Percentiles rank a stretch among this genome's conserved stretches.
Conservation (phyloP, 768 basidiomycete genomes). For the Hirschioporus abietinus region DNA sequence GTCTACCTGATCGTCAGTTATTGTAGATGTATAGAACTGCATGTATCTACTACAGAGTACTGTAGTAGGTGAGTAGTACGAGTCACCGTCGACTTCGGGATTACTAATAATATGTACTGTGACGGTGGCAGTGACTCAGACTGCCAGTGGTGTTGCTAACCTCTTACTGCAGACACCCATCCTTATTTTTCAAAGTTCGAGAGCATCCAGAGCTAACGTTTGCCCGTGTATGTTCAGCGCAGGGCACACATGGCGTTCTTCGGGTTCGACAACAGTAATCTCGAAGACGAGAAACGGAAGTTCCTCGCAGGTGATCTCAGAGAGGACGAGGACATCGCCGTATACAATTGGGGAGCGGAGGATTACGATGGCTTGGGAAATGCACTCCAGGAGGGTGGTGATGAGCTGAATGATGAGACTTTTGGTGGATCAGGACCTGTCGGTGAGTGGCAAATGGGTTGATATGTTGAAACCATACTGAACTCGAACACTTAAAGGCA, state of each 20-base stretch:
- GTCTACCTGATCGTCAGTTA: too few relatives aligned
- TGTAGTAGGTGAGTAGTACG: too few relatives aligned
- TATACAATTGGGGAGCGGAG: constrained; percentile 91
- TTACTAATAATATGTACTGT: too few relatives aligned
- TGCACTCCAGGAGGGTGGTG: constrained; percentile 80
- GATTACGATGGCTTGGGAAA: constrained; percentile 88
- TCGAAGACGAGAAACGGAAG: constrained; percentile 60
- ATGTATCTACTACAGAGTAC: too few relatives aligned
- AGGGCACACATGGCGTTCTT: constrained; percentile 71
- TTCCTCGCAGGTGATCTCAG: constrained; percentile 45
- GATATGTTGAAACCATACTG: not conserved
- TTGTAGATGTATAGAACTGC: too few relatives aligned
- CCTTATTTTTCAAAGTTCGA: not conserved
- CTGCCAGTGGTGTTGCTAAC: too few relatives aligned
- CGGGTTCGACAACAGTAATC: constrained; percentile 53
- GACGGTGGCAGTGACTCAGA: too few relatives aligned
- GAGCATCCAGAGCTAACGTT: not conserved
- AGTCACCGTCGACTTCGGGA: too few relatives aligned
- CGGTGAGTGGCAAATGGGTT: constrained; percentile 46
- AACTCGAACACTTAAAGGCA: constrained; percentile 43
- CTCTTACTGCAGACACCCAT: too few relatives aligned
- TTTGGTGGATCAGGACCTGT: constrained; percentile 72
- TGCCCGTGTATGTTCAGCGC: not conserved
- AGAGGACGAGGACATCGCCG: constrained; percentile 76
- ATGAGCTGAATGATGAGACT: constrained; percentile 96